Evolutionary conservation across 1,284 basidiomycete genomes (phyloP).

Genomic region (Moesziomyces sp.): DNA sequence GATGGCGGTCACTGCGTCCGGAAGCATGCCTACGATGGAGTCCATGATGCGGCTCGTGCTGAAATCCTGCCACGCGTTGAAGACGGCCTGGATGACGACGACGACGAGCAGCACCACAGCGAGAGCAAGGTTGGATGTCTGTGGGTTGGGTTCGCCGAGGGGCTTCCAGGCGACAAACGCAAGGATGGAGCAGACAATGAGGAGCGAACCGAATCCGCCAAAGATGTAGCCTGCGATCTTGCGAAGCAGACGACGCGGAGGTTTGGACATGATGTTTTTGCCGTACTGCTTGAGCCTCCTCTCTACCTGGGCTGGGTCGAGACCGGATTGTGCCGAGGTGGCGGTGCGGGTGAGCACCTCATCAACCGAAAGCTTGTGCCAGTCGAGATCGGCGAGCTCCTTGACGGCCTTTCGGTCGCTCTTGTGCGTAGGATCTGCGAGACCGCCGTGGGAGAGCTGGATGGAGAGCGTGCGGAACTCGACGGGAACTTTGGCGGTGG

Average conservation of each 20-base stretch:
- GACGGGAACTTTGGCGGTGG: constrained; percentile 40
- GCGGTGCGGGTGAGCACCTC: constrained; percentile 72
- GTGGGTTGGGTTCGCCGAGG: constrained; percentile 71
- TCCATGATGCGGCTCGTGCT: constrained; percentile 58
- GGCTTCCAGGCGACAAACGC: constrained; percentile 72
- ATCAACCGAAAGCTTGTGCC: constrained; percentile 71
- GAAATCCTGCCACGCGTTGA: constrained; percentile 70
- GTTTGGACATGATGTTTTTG: constrained; percentile 71
- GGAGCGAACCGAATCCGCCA: constrained; percentile 73
- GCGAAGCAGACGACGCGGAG: constrained; percentile 71
- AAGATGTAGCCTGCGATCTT: constrained; percentile 72
- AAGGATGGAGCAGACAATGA: constrained; percentile 72
- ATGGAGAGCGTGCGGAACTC: constrained; percentile 59
- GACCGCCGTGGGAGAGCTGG: constrained; percentile 51
- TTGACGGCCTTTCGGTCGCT: constrained; percentile 25
- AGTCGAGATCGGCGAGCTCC: constrained; percentile 69
- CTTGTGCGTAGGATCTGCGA: constrained; percentile 30
- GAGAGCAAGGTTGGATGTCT: constrained; percentile 72
- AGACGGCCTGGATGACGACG: constrained; percentile 69
- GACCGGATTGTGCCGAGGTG: constrained; percentile 70
- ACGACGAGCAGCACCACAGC: constrained; percentile 68
- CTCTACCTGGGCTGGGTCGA: constrained; percentile 72
- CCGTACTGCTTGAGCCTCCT: constrained; percentile 71
- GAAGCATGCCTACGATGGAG: constrained; percentile 72
- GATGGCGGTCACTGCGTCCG: constrained; percentile 73